A percentile compares a stretch with the other conserved stretches of the same genome.
phyloP scores from a whole-genome alignment of 345 rosid genomes.

The Boechera retrofracta region DNA sequence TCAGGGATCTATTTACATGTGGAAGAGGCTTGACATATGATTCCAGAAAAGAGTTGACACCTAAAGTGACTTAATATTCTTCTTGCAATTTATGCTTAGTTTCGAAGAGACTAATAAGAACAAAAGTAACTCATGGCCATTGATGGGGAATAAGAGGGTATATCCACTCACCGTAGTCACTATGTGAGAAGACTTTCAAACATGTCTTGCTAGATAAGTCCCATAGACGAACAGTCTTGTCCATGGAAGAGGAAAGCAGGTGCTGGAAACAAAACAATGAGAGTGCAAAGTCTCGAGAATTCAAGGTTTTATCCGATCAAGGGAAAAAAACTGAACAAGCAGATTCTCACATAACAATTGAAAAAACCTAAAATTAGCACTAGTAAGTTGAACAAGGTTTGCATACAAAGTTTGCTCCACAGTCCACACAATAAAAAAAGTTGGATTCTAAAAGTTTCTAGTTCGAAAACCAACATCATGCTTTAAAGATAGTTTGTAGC shows the following conservation, averaged over 20 bases:
- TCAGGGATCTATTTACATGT: neutral
- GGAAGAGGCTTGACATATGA: constrained; percentile 10
- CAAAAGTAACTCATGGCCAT: constrained; percentile 1
- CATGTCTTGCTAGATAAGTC: constrained; percentile 83
- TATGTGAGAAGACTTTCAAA: constrained; percentile 88
- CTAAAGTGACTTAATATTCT: neutral
- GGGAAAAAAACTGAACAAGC: constrained; percentile 1
- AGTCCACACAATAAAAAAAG: neutral
- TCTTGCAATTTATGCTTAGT: constrained; percentile 4
- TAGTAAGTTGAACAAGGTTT: constrained; percentile 12
- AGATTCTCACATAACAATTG: constrained; percentile 17
- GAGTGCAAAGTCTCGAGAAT: constrained; percentile 16
- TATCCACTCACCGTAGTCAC: constrained; percentile 77
- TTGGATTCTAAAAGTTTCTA: neutral
- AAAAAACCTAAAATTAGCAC: neutral
- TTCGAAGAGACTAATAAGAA: constrained; percentile 20
- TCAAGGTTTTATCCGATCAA: neutral
- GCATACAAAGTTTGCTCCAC: neutral
- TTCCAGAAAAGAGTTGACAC: constrained; percentile 20
- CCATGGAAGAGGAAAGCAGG: constrained; percentile 97
- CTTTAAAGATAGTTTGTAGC: neutral
- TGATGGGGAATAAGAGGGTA: constrained; percentile 14
- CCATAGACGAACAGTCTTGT: constrained; percentile 98
- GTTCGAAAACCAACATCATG: neutral
- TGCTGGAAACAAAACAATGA: constrained; percentile 56